Evolutionary conservation across 2,329 filamentous ascomycete genomes (phyloP).

Genomic region (Colletotrichum caudatum): DNA sequence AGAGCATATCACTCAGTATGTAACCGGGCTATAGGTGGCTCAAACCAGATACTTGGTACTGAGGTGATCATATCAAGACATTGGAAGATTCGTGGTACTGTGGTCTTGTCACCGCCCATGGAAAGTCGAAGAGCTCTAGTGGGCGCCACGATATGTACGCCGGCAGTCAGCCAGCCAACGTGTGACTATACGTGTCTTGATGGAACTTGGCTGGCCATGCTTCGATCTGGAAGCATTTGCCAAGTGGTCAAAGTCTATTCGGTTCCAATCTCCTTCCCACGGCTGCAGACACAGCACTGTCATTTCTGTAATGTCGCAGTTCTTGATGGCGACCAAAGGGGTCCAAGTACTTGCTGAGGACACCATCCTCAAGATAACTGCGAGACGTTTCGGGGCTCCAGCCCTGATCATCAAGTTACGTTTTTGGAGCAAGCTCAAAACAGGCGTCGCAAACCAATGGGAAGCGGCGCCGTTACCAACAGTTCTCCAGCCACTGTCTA

Average conservation of each 20-base stretch:
- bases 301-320: not conserved
- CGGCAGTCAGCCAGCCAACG: not conserved
- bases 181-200: not conserved
- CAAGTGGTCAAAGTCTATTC: not conserved
- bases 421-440: not conserved
- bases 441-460: not conserved
- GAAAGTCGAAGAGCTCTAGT: not conserved
- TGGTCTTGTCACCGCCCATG: not conserved
- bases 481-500: not conserved
- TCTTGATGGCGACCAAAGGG: not conserved
- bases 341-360: not conserved
- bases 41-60: not conserved
- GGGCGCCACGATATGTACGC: not conserved
- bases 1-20: not conserved
- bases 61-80: not conserved
- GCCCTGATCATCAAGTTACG: not conserved
- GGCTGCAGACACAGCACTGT: not conserved
- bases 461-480: not conserved
- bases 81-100: not conserved
- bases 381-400: not conserved
- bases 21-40: not conserved
- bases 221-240: not conserved
- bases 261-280: not conserved
- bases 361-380: not conserved
- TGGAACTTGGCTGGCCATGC: not conserved